phyloP scores from a whole-genome alignment of 768 basidiomycete species.

The Russula dissimulans region DNA sequence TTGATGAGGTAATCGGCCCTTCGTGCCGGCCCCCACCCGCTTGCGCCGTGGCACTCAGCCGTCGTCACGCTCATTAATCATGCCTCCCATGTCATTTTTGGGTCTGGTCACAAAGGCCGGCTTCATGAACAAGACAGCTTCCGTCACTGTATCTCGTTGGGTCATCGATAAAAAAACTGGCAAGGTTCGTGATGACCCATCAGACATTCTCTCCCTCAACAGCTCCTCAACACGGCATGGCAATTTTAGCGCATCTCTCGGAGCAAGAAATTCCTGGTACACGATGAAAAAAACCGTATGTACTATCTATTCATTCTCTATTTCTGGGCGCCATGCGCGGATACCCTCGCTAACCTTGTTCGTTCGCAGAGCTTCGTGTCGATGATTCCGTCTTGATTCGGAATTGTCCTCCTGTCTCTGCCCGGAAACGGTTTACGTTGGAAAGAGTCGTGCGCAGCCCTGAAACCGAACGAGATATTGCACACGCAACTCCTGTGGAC shows the following conservation, averaged over 20 bases:
- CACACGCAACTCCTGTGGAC: background rate
- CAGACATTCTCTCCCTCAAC: background rate
- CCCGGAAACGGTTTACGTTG: slow-evolving; percentile 65
- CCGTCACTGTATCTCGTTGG: slow-evolving; percentile 70
- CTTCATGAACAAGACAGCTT: slow-evolving; percentile 77
- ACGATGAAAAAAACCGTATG: slow-evolving; percentile 66
- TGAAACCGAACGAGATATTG: slow-evolving; percentile 35
- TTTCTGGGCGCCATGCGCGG: background rate
- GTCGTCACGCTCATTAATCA: slow-evolving; percentile 25
- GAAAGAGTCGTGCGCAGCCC: slow-evolving; percentile 63
- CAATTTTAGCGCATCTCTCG: slow-evolving; percentile 52
- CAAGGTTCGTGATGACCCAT: slow-evolving; percentile 43
- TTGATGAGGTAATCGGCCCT: too few relatives aligned
- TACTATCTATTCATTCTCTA: slow-evolving; percentile 5
- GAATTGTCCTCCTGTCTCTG: slow-evolving; percentile 75
- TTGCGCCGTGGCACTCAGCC: background rate
- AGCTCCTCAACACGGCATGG: slow-evolving; percentile 9
- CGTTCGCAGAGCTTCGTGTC: slow-evolving; percentile 45
- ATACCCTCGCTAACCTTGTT: slow-evolving; percentile 4
- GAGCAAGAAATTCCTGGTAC: slow-evolving; percentile 70
- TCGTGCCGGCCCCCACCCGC: too few relatives aligned
- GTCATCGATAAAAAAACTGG: slow-evolving; percentile 64
- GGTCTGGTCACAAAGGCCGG: slow-evolving; percentile 76
- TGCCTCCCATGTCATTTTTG: slow-evolving; percentile 72
- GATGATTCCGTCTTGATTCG: slow-evolving; percentile 70